Base-by-base conservation (phyloP, 495 filamentous ascomycete species). In the Penicillium paradoxum region DNA sequence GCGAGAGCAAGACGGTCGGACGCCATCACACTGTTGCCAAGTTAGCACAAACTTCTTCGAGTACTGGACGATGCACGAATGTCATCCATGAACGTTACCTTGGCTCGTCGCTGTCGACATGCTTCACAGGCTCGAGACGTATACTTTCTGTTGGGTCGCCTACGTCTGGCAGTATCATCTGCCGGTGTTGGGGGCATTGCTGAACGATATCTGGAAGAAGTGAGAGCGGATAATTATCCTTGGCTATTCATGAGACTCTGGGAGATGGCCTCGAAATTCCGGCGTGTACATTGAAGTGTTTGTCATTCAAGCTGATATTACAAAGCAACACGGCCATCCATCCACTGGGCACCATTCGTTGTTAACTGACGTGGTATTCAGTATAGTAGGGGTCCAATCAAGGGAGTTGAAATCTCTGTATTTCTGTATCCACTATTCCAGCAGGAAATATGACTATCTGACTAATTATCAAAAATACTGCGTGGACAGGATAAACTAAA, bases 91-190 rank as follows among this genome's bases (percentile, higher is more conserved):
- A 5, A 43, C 5, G 6, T 42, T 54, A 66, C 65, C 57, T 66
- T 68, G 8, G 66, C 60, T 47, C 63, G 53, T 47, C 63, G 60
- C 8, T 59, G 58, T n/a, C 66, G 66, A 22, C 66, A 68, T 54
- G 60, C 58, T 27, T 66, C 56, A 24, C 63, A 68, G 3, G 66
- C 66, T 40, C 60, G 51, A 9, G 60, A 63, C 4, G 60, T 64
- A 62, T 66, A 66, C 37, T 63, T 63, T 52, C 60, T 56, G 6
- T 52, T 57, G 7, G 57, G 33, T 32, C 63, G 56, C 36, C 53
- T 63, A 11, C 63, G 51, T n/a, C 53, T 30, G 13, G 54, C 42
- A 19, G 49, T 36, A 22, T 59, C 56, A 24, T 62, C 56, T 32
- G n/a, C 30, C 33, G 56, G 45, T 8, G 41, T 42, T 22, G 37